Evolutionary conservation across 164 flowering plant species (phyloP).

Genomic region (Sedum album): DNA sequence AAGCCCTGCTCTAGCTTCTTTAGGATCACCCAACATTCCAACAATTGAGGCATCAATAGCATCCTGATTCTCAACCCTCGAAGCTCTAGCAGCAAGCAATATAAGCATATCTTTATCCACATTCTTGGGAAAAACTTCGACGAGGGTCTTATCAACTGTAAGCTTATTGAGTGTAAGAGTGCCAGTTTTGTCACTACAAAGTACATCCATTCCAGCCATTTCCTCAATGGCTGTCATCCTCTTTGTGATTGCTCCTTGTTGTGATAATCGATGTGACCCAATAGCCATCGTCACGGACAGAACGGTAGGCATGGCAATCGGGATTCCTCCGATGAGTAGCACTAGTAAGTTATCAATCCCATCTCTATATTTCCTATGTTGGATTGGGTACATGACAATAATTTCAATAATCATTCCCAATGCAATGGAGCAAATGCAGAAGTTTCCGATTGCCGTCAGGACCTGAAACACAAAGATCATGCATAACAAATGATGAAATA

Average conservation of each 20-base stretch:
- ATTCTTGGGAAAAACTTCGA: conserved; percentile 47
- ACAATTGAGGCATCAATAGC: conserved; percentile 82
- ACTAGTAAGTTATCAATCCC: conserved; percentile 86
- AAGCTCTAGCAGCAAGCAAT: conserved; percentile 63
- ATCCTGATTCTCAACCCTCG: conserved; percentile 74
- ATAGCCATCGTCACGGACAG: too few relatives aligned
- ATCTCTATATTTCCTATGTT: conserved; percentile 52
- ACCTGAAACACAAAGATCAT: too few relatives aligned
- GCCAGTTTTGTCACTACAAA: conserved; percentile 95
- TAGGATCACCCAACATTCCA: conserved; percentile 59
- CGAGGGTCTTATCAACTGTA: conserved; percentile 47
- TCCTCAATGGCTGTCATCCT: too few relatives aligned
- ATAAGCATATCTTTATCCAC: conserved; percentile 43
- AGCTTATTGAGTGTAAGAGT: too few relatives aligned
- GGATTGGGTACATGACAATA: too few relatives aligned
- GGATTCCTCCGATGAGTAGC: conserved; percentile 94
- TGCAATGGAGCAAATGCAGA: too few relatives aligned
- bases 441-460: conserved; percentile 84
- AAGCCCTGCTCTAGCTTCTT: too few relatives aligned
- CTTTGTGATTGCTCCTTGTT: too few relatives aligned
- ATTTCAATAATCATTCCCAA: conserved; percentile 70
- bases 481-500: too few relatives aligned
- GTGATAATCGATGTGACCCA: conserved; percentile 76
- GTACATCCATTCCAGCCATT: too few relatives aligned
- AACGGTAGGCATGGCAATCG: conserved; percentile 96